These are phyloP conservation scores for Dittrichia graveolens DNA, from an alignment of 129 eudicot species.

Conservation along the genomic window DNA sequence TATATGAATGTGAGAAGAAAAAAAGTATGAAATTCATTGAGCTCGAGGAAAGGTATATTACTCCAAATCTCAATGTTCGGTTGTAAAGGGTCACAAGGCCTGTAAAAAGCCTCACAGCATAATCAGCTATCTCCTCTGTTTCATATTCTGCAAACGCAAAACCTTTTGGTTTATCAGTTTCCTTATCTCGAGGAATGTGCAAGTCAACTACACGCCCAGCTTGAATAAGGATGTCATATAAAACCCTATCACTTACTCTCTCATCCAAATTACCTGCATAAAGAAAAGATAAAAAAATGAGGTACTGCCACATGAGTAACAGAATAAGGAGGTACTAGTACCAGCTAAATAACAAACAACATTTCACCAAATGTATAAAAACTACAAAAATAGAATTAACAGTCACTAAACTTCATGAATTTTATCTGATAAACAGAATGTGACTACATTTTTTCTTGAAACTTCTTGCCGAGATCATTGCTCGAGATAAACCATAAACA, in stretches of 20 bases:
- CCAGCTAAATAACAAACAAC: neutral
- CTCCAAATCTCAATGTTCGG: constrained; percentile 79
- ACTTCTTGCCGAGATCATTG: too few relatives aligned
- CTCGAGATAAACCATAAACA: too few relatives aligned
- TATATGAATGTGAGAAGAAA: neutral
- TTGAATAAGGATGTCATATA: constrained; percentile 90
- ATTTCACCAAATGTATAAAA: neutral
- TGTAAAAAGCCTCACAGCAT: constrained; percentile 86
- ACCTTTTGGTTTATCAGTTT: constrained; percentile 83
- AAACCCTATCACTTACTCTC: constrained; percentile 84
- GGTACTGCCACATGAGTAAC: neutral
- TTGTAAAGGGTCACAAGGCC: constrained; percentile 75
- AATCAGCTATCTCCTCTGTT: constrained; percentile 78
- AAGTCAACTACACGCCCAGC: constrained; percentile 90
- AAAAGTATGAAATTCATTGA: neutral
- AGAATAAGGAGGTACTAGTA: too few relatives aligned
- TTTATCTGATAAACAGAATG: too few relatives aligned
- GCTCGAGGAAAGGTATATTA: constrained; percentile 31
- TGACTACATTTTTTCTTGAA: too few relatives aligned
- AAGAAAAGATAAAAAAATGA: neutral
- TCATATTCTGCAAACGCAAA: constrained; percentile 94
- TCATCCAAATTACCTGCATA: constrained; percentile 82
- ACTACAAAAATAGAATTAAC: neutral
- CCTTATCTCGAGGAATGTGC: constrained; percentile 56
- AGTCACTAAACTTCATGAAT: too few relatives aligned